Evolutionary conservation across 306 rosid species (phyloP), one percentile per base, ranked within the genome.

Genomic region (Rosa multiflora): DNA sequence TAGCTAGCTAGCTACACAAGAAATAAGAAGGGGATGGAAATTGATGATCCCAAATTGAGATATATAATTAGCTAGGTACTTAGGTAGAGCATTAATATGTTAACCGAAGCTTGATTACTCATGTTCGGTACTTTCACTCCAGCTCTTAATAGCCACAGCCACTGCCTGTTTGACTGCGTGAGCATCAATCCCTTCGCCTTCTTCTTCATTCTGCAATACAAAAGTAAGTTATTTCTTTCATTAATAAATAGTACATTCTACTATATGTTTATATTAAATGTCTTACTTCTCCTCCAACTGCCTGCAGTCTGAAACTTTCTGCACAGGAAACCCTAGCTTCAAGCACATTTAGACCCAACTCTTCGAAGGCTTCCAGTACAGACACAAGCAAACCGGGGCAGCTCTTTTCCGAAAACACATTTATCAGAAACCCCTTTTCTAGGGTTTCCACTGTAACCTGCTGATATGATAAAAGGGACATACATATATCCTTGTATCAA

Each of bases 321-420:
- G 92, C 83, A 80, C 99, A 95, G 52, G 99, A 93, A 93, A 90
- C 98, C 99, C 99, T 95, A 90, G 99, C 99, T 90, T 95, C 98
- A 52, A 85, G 82, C 21, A 95, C 97, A 43, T 78, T 85, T 8
- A 95, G 98, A 32, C 98, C 93, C 91, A 93, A 80, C 67, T 89
- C 98, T 86, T 93, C 98, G 48, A 93, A 91, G 78, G 83, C 96
- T 78, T 95, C 98, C 79, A 95, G 77, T 40, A 95, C 83, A 71
- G 94, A 87, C 77, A 90, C 99, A 78, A 93, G 99, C 81, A 95
- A 84, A 10, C 99, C 97, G 52, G 87, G 94, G 76, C 94, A 86
- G 70, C 89, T 88, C 80, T 88, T 84, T 67, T 78, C 88, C 35
- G 98, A 90, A 67, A 79, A 84, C 40, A 89, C 97, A 75, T 83